Base-by-base conservation (phyloP, 2,329 filamentous ascomycete species). In the Fusarium xylarioides region DNA sequence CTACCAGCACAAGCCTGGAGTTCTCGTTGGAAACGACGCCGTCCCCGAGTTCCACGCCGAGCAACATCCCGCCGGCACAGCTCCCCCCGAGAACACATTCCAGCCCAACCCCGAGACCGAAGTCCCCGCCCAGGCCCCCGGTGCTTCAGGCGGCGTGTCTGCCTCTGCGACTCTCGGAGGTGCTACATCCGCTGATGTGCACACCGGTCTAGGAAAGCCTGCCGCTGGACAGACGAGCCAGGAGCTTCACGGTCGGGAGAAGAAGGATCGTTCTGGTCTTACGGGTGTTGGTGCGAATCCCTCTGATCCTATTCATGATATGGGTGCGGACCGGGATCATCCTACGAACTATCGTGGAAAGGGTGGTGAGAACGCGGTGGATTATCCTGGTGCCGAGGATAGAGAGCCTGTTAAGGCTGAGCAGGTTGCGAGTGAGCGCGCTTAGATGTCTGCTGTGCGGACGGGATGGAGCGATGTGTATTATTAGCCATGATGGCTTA, bases 11-110 rank as follows among this genome's bases (percentile, higher is more conserved):
- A 85, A 90, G 78, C 86, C 88, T 7, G 91, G 91, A 58, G 83
- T 86, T 74, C 86, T 89, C 68, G 86, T 89, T 64, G 88, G 88
- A 76, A 88, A 90, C 73, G 90, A 91, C 59, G 82, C 83, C 30
- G 78, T 81, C 18, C 89, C 89, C 26, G 91, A 92, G 77, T 94
- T 92, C 84, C 84, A 87, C 76, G 87, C 89, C 30, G 74, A 94
- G 79, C 86, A 86, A 2, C 82, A 90, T 40, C 86, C 90, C 1
- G 82, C 91, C 0, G 92, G 92, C 66, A 88, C 89, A 7, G 92
- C 92, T 0, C 92, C 92, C 6, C 67, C 67, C 19, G 79, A 83
- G 57, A 55, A 79, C 60, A 82, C 80, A 15, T 85, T 82, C 78
- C 73, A 80, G 44, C 85, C 86, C 16, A 80, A 84, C 54, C 76